Percentiles rank a stretch among this genome's conserved stretches.
Conservation (phyloP, 1,284 basidiomycete genomes). For the Irpex rosettiformis region DNA sequence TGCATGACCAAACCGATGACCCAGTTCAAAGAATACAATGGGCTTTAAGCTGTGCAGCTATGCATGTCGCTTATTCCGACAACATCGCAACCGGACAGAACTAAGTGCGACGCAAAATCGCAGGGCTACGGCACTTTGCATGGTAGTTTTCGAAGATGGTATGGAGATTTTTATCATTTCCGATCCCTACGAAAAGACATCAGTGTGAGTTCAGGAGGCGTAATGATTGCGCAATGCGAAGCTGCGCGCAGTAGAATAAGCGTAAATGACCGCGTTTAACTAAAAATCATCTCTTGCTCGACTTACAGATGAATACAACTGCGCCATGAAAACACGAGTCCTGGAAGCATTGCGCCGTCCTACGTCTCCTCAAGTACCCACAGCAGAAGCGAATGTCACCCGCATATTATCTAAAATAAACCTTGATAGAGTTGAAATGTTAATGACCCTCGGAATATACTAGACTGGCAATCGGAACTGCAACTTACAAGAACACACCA, state of each 20-base stretch:
- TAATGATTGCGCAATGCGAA: not conserved
- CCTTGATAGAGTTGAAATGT: not conserved
- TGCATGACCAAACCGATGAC: not conserved
- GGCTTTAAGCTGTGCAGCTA: not conserved
- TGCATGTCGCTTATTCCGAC: no score
- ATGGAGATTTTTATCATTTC: no score
- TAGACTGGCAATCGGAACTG: not conserved
- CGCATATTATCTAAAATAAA: not conserved
- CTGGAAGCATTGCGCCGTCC: not conserved
- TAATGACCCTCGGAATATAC: not conserved
- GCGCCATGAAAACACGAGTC: not conserved
- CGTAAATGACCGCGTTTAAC: no score
- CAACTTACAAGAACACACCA: not conserved
- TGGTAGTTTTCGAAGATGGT: no score
- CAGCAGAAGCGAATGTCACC: not conserved
- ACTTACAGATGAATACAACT: not conserved
- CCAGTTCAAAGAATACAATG: not conserved
- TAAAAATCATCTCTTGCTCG: no score
- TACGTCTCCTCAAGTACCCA: not conserved
- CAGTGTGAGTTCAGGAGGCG: not conserved
- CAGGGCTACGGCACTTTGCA: no score
- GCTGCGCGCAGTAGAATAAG: no score
- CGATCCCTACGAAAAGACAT: no score
- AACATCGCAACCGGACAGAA: no score
- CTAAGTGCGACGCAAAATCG: no score